phyloP scores from a whole-genome alignment of 805 yeast genomes.

The Diddensiella caesifluorescens region DNA sequence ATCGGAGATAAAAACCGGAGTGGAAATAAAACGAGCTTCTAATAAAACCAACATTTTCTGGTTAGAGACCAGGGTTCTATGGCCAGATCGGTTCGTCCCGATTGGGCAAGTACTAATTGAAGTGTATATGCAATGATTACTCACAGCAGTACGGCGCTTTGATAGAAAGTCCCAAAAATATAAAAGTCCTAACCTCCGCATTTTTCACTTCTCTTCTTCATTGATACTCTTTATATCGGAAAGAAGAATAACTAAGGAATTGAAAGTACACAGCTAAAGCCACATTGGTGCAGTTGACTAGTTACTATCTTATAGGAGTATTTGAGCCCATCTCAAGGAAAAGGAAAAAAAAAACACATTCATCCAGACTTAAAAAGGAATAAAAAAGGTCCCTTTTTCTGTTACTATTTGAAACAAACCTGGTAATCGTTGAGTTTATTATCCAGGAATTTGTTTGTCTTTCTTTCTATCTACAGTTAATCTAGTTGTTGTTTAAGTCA shows the following conservation, averaged over 20 bases:
- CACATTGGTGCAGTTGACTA: not conserved
- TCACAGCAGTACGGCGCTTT: constrained; percentile 4
- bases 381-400: not conserved
- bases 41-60: too few relatives aligned
- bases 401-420: not conserved
- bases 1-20: too few relatives aligned
- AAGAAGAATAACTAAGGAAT: not conserved
- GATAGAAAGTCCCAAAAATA: not conserved
- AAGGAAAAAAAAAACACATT: not conserved
- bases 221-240: not conserved
- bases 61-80: too few relatives aligned
- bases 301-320: not conserved
- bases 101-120: too few relatives aligned
- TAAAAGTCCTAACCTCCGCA: not conserved
- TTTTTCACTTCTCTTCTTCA: not conserved
- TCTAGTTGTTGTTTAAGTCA: not conserved
- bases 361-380: not conserved
- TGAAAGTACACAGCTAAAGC: not conserved
- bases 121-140: constrained; percentile 8
- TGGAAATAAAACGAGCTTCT: too few relatives aligned
- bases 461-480: not conserved
- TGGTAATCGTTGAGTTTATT: too few relatives aligned
- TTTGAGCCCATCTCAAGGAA: not conserved
- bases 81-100: too few relatives aligned
- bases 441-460: not conserved